Evolutionary conservation across 2,329 filamentous ascomycete species (phyloP).

Genomic region (Aspergillus caelatus): DNA sequence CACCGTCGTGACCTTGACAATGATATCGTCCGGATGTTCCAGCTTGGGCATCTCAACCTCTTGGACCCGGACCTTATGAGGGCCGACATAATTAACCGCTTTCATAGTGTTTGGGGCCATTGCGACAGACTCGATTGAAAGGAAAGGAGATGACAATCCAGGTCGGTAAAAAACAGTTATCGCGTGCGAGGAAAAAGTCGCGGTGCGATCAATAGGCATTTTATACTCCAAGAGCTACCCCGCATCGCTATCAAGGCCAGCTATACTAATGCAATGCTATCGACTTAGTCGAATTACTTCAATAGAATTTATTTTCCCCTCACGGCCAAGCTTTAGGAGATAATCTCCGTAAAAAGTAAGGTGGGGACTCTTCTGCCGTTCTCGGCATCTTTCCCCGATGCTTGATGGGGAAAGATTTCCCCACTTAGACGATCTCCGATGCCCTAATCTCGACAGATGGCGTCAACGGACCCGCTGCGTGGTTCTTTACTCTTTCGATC

Average conservation of each 20-base stretch:
- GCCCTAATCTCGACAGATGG: neutral
- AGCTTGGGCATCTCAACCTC: constrained; percentile 62
- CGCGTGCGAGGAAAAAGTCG: neutral
- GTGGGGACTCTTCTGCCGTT: neutral
- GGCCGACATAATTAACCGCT: constrained; percentile 65
- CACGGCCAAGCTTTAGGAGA: neutral
- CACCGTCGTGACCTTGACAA: constrained; percentile 67
- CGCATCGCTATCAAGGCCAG: neutral
- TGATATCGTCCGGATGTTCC: constrained; percentile 65
- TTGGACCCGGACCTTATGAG: constrained; percentile 65
- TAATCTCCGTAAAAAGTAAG: neutral
- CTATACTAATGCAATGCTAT: neutral
- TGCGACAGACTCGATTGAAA: neutral
- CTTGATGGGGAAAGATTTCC: neutral
- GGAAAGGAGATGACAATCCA: neutral
- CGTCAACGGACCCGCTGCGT: neutral
- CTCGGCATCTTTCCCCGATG: neutral
- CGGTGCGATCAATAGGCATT: neutral
- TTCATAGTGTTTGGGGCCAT: constrained; percentile 54
- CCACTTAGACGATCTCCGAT: neutral
- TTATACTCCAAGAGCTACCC: neutral
- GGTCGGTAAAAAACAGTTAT: neutral
- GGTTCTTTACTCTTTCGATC: neutral
- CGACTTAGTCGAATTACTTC: neutral
- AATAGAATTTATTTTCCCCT: neutral